phyloP scores from a whole-genome alignment of 2,329 filamentous ascomycete genomes.

The Talaromyces sp. region DNA sequence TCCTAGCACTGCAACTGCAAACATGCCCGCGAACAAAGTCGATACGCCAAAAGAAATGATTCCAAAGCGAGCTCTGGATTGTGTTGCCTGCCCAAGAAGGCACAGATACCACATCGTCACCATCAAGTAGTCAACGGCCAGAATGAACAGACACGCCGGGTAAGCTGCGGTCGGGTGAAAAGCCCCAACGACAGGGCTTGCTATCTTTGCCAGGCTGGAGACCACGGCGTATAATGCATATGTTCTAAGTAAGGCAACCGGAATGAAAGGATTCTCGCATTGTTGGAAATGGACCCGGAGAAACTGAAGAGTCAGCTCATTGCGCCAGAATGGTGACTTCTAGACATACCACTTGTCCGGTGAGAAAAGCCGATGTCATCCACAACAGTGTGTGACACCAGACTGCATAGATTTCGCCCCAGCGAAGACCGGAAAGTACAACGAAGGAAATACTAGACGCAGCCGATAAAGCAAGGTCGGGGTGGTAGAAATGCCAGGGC shows the following conservation, averaged over 20 bases:
- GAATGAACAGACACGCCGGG: neutral
- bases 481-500: neutral
- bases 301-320: neutral
- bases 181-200: neutral
- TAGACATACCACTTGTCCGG: neutral
- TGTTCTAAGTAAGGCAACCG: neutral
- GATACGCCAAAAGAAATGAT: neutral
- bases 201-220: neutral
- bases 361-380: neutral
- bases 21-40: neutral
- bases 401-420: neutral
- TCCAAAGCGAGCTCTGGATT: neutral
- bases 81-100: neutral
- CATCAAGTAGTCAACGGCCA: neutral
- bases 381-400: neutral
- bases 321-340: neutral
- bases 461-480: neutral
- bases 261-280: neutral
- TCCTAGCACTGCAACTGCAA: neutral
- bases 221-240: neutral
- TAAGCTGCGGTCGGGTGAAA: neutral
- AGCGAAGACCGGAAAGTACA: neutral
- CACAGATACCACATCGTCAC: neutral
- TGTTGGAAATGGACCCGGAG: neutral
- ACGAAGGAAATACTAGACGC: neutral